A percentile compares a stretch with the other conserved stretches of the same genome.
Conservation (phyloP, 352 stramenopile genomes). For the Aphanomyces invadans region DNA sequence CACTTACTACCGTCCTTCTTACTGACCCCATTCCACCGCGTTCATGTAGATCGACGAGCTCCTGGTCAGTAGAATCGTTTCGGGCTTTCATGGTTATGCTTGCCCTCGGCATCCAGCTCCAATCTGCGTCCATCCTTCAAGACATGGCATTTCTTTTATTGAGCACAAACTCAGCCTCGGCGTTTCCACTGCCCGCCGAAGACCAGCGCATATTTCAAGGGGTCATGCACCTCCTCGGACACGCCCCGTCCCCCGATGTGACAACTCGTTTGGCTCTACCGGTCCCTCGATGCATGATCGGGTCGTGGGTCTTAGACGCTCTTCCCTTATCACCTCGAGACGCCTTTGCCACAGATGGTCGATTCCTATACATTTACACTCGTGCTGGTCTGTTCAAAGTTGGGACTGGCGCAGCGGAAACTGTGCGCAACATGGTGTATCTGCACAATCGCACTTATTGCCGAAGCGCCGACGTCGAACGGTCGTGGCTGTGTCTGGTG, state of each 20-base stretch:
- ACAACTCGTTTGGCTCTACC: slow-evolving; percentile 36
- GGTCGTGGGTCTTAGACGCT: slow-evolving; percentile 58
- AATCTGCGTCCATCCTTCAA: slow-evolving; percentile 54
- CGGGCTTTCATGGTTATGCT: slow-evolving; percentile 38
- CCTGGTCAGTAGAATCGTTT: slow-evolving; percentile 20
- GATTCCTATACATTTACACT: slow-evolving; percentile 61
- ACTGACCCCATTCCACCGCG: neutral
- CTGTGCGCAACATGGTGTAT: slow-evolving; percentile 65
- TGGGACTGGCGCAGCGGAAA: slow-evolving; percentile 53
- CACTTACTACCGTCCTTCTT: neutral
- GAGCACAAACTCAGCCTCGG: slow-evolving; percentile 19
- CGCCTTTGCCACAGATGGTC: slow-evolving; percentile 57
- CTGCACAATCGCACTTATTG: slow-evolving; percentile 49
- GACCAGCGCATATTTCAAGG: slow-evolving; percentile 27
- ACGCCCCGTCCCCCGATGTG: slow-evolving; percentile 21
- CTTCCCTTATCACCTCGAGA: slow-evolving; percentile 60
- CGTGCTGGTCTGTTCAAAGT: slow-evolving; percentile 58
- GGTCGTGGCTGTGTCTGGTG: slow-evolving; percentile 74
- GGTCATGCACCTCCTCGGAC: slow-evolving; percentile 30
- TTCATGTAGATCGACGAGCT: neutral
- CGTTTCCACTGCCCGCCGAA: slow-evolving; percentile 24
- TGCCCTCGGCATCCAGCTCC: slow-evolving; percentile 45
- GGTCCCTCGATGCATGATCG: slow-evolving; percentile 44
- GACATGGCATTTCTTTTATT: slow-evolving; percentile 35
- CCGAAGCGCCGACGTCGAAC: slow-evolving; percentile 50